Base-by-base conservation (phyloP, 495 filamentous ascomycete species). In the Trichoderma reesei region DNA sequence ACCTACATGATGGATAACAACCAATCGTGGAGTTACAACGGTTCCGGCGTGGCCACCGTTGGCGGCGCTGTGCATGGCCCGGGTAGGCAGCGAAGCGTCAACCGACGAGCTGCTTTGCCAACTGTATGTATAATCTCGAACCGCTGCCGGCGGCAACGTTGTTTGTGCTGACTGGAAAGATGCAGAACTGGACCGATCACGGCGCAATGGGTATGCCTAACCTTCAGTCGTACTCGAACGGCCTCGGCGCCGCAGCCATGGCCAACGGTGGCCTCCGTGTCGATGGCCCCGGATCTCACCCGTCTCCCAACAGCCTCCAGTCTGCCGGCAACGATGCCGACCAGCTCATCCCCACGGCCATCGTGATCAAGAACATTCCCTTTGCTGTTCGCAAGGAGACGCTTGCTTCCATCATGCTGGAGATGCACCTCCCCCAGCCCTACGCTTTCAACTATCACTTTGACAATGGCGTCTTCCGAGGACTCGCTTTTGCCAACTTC, bases 401-500 rank as follows among this genome's bases (percentile, higher is more conserved):
- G 74, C 82, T 98, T 48, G 89, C 96, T 18, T 83, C 86, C 64
- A 79, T 96, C 67, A 98, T 98, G 94, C 92, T 90, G 14, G 88
- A 95, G 31, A 81, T 96, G 77, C 86, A 87, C 64, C 82, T 98
- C 37, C 94, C 94, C 1, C 84, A 97, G 44, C 94, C 94, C 0
- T 98, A 98, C 72, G 94, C 94, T 5, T 98, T 98, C 83, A 98
- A 98, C 76, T 98, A 98, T 69, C 94, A 98, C 74, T 98, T 98
- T 72, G 94, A 98, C 72, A 95, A 96, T 70, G 94, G 94, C 26
- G 93, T 98, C 20, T 98, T 98, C 78, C 83, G 94, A 65, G 94
- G 94, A 20, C 81, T 98, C 60, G 94, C 94, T 10, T 98, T 98
- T 74, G 94, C 94, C 75, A 98, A 98, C 76, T 98, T 98, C 75